These are phyloP conservation scores for Wolfiporia cocos DNA, from an alignment of 1,284 basidiomycete genomes.

Conservation along the genomic window DNA sequence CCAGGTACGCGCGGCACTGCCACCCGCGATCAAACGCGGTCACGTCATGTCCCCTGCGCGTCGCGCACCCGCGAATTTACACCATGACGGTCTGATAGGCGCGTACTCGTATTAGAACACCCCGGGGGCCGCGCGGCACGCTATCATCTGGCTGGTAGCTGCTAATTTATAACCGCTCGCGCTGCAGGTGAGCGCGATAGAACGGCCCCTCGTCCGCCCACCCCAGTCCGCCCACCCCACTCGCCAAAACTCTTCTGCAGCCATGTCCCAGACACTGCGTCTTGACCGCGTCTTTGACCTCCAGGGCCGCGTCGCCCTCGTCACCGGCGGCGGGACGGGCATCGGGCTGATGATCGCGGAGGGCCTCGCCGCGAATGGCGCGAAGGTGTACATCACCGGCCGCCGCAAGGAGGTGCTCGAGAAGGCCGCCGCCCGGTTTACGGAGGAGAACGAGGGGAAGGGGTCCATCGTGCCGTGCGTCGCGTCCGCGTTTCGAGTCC, in stretches of 20 bases:
- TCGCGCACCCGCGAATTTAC: too few species aligned
- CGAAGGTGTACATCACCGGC: constrained; percentile 78
- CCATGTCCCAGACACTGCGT: constrained; percentile 16
- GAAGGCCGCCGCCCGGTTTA: constrained; percentile 43
- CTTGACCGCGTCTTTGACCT: constrained; percentile 48
- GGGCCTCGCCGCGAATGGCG: constrained; percentile 71
- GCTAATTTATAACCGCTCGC: too few species aligned
- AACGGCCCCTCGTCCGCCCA: too few species aligned
- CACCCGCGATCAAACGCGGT: too few species aligned
- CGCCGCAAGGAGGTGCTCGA: constrained; percentile 60
- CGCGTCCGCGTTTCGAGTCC: background rate
- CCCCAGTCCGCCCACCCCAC: too few species aligned
- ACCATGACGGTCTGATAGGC: too few species aligned
- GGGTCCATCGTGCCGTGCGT: constrained; percentile 55
- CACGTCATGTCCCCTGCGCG: too few species aligned
- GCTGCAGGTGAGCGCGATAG: too few species aligned
- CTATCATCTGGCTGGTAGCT: too few species aligned
- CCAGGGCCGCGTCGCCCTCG: constrained; percentile 60
- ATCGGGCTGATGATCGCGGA: constrained; percentile 74
- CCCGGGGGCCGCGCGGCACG: too few species aligned
- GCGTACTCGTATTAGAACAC: background rate
- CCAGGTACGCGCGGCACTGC: too few species aligned
- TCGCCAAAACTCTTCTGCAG: too few species aligned
- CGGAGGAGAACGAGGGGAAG: constrained; percentile 32
- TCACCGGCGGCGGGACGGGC: constrained; percentile 78